Base-by-base conservation (phyloP, 2,329 filamentous ascomycete genomes). In the Alternaria sp. region DNA sequence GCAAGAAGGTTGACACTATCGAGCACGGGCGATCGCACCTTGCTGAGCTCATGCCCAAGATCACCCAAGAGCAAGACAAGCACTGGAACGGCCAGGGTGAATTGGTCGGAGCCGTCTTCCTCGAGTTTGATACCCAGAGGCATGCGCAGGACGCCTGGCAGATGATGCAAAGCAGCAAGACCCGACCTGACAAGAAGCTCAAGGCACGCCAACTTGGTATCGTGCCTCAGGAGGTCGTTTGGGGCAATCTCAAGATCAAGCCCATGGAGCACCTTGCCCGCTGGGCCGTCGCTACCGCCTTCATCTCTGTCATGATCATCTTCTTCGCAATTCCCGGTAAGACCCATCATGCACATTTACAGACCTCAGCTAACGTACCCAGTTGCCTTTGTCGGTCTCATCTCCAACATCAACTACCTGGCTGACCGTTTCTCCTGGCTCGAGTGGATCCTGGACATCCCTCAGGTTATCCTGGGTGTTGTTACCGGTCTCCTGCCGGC, bases 81-180 rank as follows among this genome's bases (percentile, higher is more conserved):
- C 91, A 93, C 74, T 87, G 86, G 58, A 84, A 86, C 13, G 90
- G 91, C 55, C 86, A 91, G 43, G 88, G 86, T 49, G 86, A 89
- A 56, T 87, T 90, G 57, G 83, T 93, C 7, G 88, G 90, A 1
- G 90, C 92, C 17, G 91, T 96, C 6, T 98, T 99, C 75, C 88
- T 98, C 63, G 92, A 97, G 76, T 99, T 97, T 74, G 86, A 88
- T 62, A 89, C 86, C 5, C 94, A 97, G 79, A 87, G 89, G 60
- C 90, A 91, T 62, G 96, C 96, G 8, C 93, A 98, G 79, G 86
- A 89, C 55, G 95, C 95, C 17, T 93, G 88, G 80, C 93, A 97
- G 79, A 88, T 91, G 73, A 79, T 79, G 75, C 62, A 81, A 69
- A 63, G 65, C 43, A 62, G 69, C 45, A 78, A 78, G 70, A 76